Base-by-base conservation (phyloP, 208 protist genomes). In the Leishmania tropica region DNA sequence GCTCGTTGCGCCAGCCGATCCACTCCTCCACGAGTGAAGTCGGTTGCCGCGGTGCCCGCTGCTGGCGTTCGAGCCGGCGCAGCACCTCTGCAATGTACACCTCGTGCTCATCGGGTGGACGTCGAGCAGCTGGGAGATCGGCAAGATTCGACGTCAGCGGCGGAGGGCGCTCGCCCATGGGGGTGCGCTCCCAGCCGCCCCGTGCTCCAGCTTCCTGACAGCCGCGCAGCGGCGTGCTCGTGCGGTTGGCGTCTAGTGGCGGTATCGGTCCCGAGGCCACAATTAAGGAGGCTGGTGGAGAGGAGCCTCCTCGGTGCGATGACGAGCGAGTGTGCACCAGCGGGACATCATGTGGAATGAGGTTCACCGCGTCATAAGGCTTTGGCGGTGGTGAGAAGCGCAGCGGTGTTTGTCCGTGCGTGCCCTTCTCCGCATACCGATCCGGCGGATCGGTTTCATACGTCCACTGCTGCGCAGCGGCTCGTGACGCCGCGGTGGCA, bases 11-110 rank as follows among this genome's bases (percentile, higher is more conserved):
- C 93, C 93, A 96, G 21, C 87, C 86, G 31, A 89, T 71, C 93
- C 93, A 96, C 75, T 96, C 93, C 48, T 96, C 89, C 77, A 93
- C 85, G 15, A 96, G 83, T 48, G 93, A 92, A 0, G 86, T 86
- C 53, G 77, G 83, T 56, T 79, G 83, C 62, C 75, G 77, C 17
- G 75, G 31, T 21, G 70, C 71, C 8, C 73, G 70, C 8, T 87
- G 75, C 75, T 75, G 83, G 28, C 80, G 35, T 0, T 91, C 84
- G 1, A 90, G 68, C 24, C 90, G 85, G 8, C 81, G 54, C 72
- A 89, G 77, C 40, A 91, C 86, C 82, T 93, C 86, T 7, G 82
- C 73, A 28, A 88, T 80, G 83, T 92, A 92, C 19, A 31, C 73
- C 78, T 88, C 91, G 75, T 89, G 89, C 10, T 84, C 84, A 78